Evolutionary conservation across 2,329 filamentous ascomycete species (phyloP), one percentile per base, ranked within the genome.

Genomic region (Diplodia seriata): DNA sequence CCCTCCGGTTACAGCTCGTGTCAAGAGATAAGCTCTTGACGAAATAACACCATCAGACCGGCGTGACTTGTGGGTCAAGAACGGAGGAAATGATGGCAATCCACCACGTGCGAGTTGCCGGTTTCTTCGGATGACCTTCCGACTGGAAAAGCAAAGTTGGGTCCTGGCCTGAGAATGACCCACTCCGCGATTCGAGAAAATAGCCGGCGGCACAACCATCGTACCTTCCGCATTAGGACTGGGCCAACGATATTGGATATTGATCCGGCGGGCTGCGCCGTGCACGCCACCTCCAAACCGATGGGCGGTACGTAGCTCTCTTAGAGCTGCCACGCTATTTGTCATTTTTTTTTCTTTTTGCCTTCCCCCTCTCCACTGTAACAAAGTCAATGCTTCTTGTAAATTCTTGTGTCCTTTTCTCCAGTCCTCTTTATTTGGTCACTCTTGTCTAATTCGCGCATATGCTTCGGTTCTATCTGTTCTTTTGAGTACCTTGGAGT

Each of bases 11-110:
- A 4, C 23, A 63, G 18, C 59, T 51, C 47, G 59, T 40, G 43
- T 63, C 59, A 31, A 63, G 59, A 63, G 59, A 63, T 51, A 63
- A 63, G 59, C 59, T 51, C 59, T 51, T 63, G 59, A 12, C 18
- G 29, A 38, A 29, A n/a, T 18, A 51, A 18, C n/a, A 11, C 47
- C 59, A 63, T 51, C 47, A 50, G 26, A 50, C 57, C 57, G 15
- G 43, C 26, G 57, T 62, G 26, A 38, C 59, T 36, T 63, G 59
- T 63, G 59, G 59, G 59, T 49, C 59, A 40, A 63, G 43, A 33
- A 49, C 29, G 47, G 59, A n/a, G n/a, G 26, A 26, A 51, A 38
- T 49, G 12, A 33, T 43, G 47, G 26, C 26, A 26, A 7, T 29
- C 12, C 18, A 36, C 47, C 59, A 63, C 47, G 31, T 63, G 29